Evolutionary conservation across 148 eudicot species (phyloP).

Genomic region (Beta vulgaris): DNA sequence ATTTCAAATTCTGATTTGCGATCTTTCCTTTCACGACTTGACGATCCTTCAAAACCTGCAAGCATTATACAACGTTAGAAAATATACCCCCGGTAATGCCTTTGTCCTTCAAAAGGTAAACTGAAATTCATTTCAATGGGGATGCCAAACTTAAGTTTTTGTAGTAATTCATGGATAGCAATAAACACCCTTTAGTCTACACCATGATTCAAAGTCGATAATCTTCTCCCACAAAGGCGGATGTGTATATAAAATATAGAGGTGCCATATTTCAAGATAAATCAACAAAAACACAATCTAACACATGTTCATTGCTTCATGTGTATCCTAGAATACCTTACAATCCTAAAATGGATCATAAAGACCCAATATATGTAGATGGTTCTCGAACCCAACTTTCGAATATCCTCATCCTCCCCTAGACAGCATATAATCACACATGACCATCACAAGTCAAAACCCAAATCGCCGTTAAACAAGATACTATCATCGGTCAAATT

Average conservation of each 20-base stretch:
- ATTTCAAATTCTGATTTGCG: constrained; percentile 39
- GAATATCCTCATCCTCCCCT: background rate
- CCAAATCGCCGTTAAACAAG: background rate
- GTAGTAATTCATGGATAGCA: background rate
- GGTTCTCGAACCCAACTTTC: background rate
- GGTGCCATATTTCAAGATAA: background rate
- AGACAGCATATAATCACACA: background rate
- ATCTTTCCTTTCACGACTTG: constrained; percentile 36
- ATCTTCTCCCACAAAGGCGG: too few species aligned
- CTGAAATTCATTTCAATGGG: background rate
- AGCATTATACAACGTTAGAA: constrained; percentile 1
- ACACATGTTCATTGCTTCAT: background rate
- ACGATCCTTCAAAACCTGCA: constrained; percentile 39
- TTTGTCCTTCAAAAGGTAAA: background rate
- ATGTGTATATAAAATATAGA: background rate
- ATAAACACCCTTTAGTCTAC: background rate
- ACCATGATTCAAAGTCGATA: background rate
- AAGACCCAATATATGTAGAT: too few species aligned
- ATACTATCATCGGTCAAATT: too few species aligned
- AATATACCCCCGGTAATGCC: background rate
- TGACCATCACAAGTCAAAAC: too few species aligned
- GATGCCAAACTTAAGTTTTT: background rate
- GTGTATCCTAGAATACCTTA: background rate
- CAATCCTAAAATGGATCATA: too few species aligned
- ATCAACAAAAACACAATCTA: background rate